Conservation (phyloP, 108 stramenopile species). For the Cyclotella cryptica region DNA sequence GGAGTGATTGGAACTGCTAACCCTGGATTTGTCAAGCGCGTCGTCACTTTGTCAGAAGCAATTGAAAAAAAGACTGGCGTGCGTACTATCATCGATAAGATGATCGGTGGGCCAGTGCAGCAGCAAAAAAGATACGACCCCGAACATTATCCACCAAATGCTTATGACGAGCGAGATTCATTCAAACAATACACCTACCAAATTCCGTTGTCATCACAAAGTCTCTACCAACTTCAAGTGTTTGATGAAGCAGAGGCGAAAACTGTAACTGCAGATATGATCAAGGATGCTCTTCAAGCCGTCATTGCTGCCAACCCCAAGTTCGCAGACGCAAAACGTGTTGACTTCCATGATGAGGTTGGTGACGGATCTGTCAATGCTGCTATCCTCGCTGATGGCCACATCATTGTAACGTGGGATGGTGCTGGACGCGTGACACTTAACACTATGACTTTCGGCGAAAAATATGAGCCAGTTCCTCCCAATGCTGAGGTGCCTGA, state of each 20-base stretch:
- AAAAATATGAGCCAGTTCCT: slow-evolving; percentile 35
- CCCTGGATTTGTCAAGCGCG: slow-evolving; percentile 46
- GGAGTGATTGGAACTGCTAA: slow-evolving; percentile 43
- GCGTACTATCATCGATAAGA: slow-evolving; percentile 46
- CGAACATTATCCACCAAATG: slow-evolving; percentile 53
- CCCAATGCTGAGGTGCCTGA: slow-evolving; percentile 42
- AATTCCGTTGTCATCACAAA: slow-evolving; percentile 40
- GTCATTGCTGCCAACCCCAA: slow-evolving; percentile 23
- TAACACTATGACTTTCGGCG: slow-evolving; percentile 40
- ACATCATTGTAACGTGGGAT: slow-evolving; percentile 47
- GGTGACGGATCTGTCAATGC: slow-evolving; percentile 43
- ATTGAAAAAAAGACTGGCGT: slow-evolving; percentile 53
- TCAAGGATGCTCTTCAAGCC: slow-evolving; percentile 38
- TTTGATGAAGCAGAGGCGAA: slow-evolving; percentile 31
- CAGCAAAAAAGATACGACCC: slow-evolving; percentile 51
- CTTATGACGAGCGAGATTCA: slow-evolving; percentile 52
- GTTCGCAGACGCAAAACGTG: slow-evolving; percentile 22
- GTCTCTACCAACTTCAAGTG: slow-evolving; percentile 49
- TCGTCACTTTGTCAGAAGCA: slow-evolving; percentile 31
- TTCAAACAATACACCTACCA: slow-evolving; percentile 49
- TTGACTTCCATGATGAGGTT: slow-evolving; percentile 35
- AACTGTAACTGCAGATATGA: slow-evolving; percentile 16
- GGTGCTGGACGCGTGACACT: slow-evolving; percentile 40
- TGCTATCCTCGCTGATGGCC: slow-evolving; percentile 30
- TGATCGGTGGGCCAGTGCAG: slow-evolving; percentile 50